Evolutionary conservation across 2,329 filamentous ascomycete species (phyloP).

Genomic region (Kalaharituber pfeilii): DNA sequence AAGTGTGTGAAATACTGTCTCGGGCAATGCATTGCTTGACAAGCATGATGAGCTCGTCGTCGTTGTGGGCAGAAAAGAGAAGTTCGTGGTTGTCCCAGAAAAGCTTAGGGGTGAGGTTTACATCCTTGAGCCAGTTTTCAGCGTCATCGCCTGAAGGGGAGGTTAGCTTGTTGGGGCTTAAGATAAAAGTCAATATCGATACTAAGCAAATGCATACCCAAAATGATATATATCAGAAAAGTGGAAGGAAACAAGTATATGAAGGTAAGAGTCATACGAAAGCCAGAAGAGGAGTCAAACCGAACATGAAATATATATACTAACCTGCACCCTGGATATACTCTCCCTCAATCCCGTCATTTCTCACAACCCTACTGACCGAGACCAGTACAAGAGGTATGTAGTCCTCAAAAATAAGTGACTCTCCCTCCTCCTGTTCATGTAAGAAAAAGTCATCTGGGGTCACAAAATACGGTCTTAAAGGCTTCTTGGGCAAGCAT

Average conservation of each 20-base stretch:
- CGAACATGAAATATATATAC: not conserved
- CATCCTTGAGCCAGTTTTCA: slow-evolving; percentile 2
- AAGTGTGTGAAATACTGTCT: too few relatives aligned
- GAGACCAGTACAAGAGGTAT: slow-evolving; percentile 62
- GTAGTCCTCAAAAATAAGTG: slow-evolving; percentile 1
- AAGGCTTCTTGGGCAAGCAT: slow-evolving; percentile 46
- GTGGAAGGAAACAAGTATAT: not conserved
- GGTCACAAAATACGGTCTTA: slow-evolving; percentile 66
- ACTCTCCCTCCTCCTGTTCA: not conserved
- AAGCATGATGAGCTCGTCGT: not conserved
- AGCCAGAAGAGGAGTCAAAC: not conserved
- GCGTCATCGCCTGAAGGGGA: not conserved
- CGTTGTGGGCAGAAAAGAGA: not conserved
- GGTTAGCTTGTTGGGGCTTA: not conserved
- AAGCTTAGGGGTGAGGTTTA: slow-evolving; percentile 52
- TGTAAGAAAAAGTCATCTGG: slow-evolving; percentile 34
- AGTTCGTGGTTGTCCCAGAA: slow-evolving; percentile 57
- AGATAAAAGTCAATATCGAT: not conserved
- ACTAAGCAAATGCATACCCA: not conserved
- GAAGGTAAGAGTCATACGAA: not conserved
- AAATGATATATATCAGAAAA: not conserved
- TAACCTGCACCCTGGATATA: slow-evolving; percentile 1
- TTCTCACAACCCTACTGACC: not conserved
- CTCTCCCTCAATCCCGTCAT: slow-evolving; percentile 19
- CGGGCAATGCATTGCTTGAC: too few relatives aligned